Percentiles rank a stretch among this genome's conserved stretches.
phyloP scores from a whole-genome alignment of 257 asterid genomes.

The Fraxinus pennsylvanica region DNA sequence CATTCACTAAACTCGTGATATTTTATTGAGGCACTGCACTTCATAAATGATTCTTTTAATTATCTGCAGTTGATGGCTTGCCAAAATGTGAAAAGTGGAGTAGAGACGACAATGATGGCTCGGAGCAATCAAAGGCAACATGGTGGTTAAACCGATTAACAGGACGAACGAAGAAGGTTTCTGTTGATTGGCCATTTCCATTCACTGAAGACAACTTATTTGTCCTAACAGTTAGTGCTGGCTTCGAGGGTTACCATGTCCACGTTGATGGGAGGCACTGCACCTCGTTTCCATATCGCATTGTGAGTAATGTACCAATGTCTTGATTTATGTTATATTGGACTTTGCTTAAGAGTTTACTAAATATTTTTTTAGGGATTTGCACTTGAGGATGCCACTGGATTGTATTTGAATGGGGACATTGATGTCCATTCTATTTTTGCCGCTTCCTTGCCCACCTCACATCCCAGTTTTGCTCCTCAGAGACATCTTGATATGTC shows the following conservation, averaged over 20 bases:
- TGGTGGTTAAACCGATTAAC: slow-evolving; percentile 93
- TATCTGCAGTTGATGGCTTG: slow-evolving; percentile 73
- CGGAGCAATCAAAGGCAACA: slow-evolving; percentile 68
- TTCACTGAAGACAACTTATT: slow-evolving; percentile 73
- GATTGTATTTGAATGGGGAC: slow-evolving; percentile 78
- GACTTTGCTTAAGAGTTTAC: slow-evolving; percentile 12
- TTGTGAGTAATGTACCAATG: slow-evolving; percentile 47
- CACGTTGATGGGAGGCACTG: slow-evolving; percentile 87
- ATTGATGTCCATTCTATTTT: slow-evolving; percentile 70
- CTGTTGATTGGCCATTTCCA: slow-evolving; percentile 88
- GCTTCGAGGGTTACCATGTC: slow-evolving; percentile 90
- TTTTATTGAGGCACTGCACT: slow-evolving; percentile 1
- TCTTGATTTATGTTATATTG: slow-evolving; percentile 13
- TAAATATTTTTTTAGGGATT: slow-evolving; percentile 58
- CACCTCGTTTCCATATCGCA: slow-evolving; percentile 94
- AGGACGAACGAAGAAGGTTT: slow-evolving; percentile 71
- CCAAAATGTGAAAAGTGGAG: slow-evolving; percentile 85
- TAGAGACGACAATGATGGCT: slow-evolving; percentile 63
- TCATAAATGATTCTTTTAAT: slow-evolving; percentile 11
- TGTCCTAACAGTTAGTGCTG: slow-evolving; percentile 92
- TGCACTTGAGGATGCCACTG: slow-evolving; percentile 93
- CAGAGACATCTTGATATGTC: slow-evolving; percentile 89
- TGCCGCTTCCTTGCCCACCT: slow-evolving; percentile 84
- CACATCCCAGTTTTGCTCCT: slow-evolving; percentile 90
- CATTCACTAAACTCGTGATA: not conserved